These are phyloP conservation scores for Phytophthora brassicae DNA, from an alignment of 352 stramenopile species.

Conservation along the genomic window DNA sequence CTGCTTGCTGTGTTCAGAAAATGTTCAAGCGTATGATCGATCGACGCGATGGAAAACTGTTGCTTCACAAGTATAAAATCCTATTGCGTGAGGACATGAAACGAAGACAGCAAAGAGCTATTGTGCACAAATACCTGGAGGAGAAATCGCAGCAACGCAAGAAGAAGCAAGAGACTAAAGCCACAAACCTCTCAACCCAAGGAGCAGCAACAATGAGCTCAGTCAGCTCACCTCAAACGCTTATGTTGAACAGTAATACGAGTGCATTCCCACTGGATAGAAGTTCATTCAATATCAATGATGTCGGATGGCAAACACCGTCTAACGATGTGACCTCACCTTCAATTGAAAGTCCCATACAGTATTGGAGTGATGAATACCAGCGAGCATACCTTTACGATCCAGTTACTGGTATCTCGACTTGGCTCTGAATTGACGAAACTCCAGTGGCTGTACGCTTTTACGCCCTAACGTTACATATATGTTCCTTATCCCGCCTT, in stretches of 20 bases:
- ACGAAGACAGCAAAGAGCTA: constrained; percentile 45
- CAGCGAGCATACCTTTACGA: constrained; percentile 55
- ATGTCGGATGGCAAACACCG: not conserved
- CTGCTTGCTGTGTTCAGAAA: constrained; percentile 38
- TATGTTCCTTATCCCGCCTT: not conserved
- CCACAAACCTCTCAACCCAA: not conserved
- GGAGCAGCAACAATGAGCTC: constrained; percentile 2
- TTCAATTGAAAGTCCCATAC: too few species aligned
- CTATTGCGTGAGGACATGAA: constrained; percentile 49
- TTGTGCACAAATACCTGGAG: constrained; percentile 56
- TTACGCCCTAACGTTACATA: too few species aligned
- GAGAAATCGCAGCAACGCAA: constrained; percentile 40
- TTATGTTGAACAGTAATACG: constrained; percentile 11
- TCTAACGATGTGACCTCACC: not conserved
- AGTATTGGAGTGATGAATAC: constrained; percentile 69
- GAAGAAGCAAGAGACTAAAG: constrained; percentile 23
- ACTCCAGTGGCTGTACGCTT: not conserved
- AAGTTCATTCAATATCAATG: not conserved
- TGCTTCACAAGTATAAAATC: constrained; percentile 49
- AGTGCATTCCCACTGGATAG: constrained; percentile 21
- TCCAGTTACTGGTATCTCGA: constrained; percentile 41
- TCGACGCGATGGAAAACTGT: constrained; percentile 35
- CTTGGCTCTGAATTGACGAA: constrained; percentile 48
- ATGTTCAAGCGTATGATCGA: constrained; percentile 29
- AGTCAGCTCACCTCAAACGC: not conserved